Evolutionary conservation across 371 early-diverging fungal species (phyloP).

Genomic region (Zychaea mexicana): DNA sequence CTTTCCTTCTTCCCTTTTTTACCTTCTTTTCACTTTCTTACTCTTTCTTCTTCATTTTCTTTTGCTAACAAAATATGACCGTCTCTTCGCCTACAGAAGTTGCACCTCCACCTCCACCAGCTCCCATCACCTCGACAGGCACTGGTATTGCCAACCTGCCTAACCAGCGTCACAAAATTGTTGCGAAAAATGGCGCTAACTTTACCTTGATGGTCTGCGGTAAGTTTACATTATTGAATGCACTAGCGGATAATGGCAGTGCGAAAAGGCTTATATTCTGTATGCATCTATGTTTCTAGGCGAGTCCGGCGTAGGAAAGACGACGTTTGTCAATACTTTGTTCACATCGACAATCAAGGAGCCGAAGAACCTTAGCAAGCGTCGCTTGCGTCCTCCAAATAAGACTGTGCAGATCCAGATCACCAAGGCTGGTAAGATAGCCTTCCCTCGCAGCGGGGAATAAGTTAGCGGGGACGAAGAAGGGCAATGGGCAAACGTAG

Average conservation of each 20-base stretch:
- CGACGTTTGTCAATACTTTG: slow-evolving; percentile 90
- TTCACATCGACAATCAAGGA: slow-evolving; percentile 87
- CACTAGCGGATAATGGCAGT: no score
- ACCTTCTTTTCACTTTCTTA: background rate
- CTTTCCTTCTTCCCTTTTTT: background rate
- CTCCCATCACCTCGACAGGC: slow-evolving; percentile 61
- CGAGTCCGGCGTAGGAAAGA: slow-evolving; percentile 80
- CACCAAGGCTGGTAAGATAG: slow-evolving; percentile 57
- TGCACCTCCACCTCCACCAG: slow-evolving; percentile 38
- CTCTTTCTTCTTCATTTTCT: background rate
- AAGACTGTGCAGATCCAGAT: slow-evolving; percentile 95
- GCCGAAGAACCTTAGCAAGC: slow-evolving; percentile 82
- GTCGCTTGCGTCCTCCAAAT: slow-evolving; percentile 80
- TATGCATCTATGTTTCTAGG: slow-evolving; percentile 16
- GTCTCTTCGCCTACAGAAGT: slow-evolving; percentile 34
- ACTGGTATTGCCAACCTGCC: slow-evolving; percentile 99
- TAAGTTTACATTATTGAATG: slow-evolving; percentile 38
- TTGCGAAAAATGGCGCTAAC: slow-evolving; percentile 90
- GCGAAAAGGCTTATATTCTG: no score
- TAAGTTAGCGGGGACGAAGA: no score
- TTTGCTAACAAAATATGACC: slow-evolving; percentile 15
- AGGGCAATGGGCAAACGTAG: no score
- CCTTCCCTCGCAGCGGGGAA: no score
- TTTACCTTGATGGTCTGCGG: slow-evolving; percentile 98
- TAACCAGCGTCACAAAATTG: slow-evolving; percentile 97